These are phyloP conservation scores for Cetradonia linearis DNA, from an alignment of 495 filamentous ascomycete species.

Conservation along the genomic window DNA sequence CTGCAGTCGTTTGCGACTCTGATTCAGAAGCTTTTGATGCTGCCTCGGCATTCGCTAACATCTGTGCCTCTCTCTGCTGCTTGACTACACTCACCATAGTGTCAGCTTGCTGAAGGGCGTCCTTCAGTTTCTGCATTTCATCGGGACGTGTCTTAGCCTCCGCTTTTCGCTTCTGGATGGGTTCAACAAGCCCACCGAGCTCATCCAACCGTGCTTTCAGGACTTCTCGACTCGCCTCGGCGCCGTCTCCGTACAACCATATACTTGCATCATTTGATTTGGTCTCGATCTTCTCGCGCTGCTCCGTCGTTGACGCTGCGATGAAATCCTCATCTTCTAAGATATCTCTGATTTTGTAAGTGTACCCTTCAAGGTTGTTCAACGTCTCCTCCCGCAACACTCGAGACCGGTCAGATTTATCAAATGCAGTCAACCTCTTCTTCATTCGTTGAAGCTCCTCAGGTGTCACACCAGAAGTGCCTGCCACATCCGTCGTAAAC, in stretches of 20 bases:
- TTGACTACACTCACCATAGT: constrained; percentile 23
- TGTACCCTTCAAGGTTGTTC: constrained; percentile 89
- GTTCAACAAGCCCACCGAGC: constrained; percentile 49
- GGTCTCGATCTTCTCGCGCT: constrained; percentile 51
- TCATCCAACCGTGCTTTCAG: constrained; percentile 43
- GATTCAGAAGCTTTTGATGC: constrained; percentile 35
- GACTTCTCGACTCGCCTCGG: constrained; percentile 43
- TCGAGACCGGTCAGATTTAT: constrained; percentile 68
- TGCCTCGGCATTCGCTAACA: constrained; percentile 37
- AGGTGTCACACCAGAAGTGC: constrained; percentile 45
- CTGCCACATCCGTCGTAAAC: constrained; percentile 50
- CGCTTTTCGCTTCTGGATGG: constrained; percentile 47
- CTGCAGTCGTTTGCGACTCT: constrained; percentile 33
- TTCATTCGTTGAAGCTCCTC: constrained; percentile 56
- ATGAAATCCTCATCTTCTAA: constrained; percentile 66
- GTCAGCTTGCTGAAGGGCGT: constrained; percentile 44
- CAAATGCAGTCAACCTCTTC: constrained; percentile 67
- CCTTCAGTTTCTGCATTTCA: constrained; percentile 45
- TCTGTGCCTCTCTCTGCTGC: constrained; percentile 20
- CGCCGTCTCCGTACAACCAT: constrained; percentile 85
- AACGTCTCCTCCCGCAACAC: constrained; percentile 73
- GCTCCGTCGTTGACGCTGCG: constrained; percentile 51
- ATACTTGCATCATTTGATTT: constrained; percentile 60
- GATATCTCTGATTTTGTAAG: constrained; percentile 78
- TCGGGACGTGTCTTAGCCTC: constrained; percentile 52